Base-by-base conservation (phyloP, 805 yeast species). In the Blastobotrys robertii region DNA sequence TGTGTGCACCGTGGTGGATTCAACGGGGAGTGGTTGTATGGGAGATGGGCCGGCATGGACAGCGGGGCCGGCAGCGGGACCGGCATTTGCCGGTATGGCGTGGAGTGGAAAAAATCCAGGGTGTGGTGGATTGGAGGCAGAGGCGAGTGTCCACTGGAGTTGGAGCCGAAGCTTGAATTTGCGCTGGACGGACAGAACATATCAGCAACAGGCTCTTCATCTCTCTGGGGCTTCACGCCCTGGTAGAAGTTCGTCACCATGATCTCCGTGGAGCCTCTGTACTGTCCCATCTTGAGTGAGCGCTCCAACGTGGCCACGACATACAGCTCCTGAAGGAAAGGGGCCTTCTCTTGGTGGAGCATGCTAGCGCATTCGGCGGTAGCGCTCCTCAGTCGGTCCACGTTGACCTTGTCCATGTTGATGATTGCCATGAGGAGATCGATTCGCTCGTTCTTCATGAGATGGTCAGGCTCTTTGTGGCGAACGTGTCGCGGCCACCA, bases 381-480 rank as follows among this genome's bases (percentile, higher is more conserved):
- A 19, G 47, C 34, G 11, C 14, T 14, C 22, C 30, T 30, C 14
- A 44, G 44, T 16, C 16, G 14, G 12, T 37, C 37, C 13, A 39
- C 12, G 35, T 28, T 19, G 12, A 40, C 31, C 9, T 10, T 16
- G 6, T 16, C 13, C 15, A 7, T n/a, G 4, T 22, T 25, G 8
- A 43, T 22, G 10, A 47, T 37, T 16, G 37, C 14, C 13, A 36
- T n/a, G 12, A 83, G 58, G 16, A 82, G 59, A 3, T 53, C 54
- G 13, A 80, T 52, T 42, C 92, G 63, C 51, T 77, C 81, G 1
- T 60, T 62, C 54, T 78, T 81, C 45, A 66, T 69, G 44, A 83
- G 62, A 60, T 83, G 90, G 55, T 81, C 90, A 0, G 90, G 90
- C 53, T 82, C 88, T 36, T 65, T 67, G 59, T 82, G 90, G 31